phyloP scores from a whole-genome alignment of 78 protist species.

The Acrasis kona region DNA sequence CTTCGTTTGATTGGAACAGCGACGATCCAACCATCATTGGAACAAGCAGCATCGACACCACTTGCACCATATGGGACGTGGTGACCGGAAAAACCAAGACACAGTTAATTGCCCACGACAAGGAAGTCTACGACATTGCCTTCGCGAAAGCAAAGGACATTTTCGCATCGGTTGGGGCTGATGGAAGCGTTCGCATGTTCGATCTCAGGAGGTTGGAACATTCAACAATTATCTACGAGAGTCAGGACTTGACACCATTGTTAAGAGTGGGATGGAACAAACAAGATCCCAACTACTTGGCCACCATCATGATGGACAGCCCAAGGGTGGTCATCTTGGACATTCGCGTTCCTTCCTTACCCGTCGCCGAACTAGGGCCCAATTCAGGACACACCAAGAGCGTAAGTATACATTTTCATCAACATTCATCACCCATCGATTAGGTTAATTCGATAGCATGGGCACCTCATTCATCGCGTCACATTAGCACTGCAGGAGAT shows the following conservation, averaged over 20 bases:
- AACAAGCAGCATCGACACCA: constrained; percentile 80
- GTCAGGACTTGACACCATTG: constrained; percentile 60
- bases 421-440: no score
- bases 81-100: constrained; percentile 65
- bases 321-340: constrained; percentile 68
- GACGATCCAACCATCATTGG: constrained; percentile 77
- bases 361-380: constrained; percentile 67
- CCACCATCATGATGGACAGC: constrained; percentile 77
- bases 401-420: constrained; percentile 47
- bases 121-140: constrained; percentile 95
- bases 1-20: constrained; percentile 96
- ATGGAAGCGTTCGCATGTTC: constrained; percentile 95
- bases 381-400: constrained; percentile 9
- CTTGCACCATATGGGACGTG: constrained; percentile 93
- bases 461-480: constrained; percentile 95
- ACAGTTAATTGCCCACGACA: constrained; percentile 98
- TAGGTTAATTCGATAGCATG: constrained; percentile 82
- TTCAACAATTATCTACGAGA: constrained; percentile 93
- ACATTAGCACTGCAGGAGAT: constrained; percentile 87
- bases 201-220: constrained; percentile 90
- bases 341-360: constrained; percentile 79
- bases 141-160: constrained; percentile 53
- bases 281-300: constrained; percentile 85
- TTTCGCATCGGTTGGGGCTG: constrained; percentile 86
- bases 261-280: constrained; percentile 91